Evolutionary conservation across 1,284 basidiomycete genomes (phyloP).

Genomic region (Marasmius tenuissimus): DNA sequence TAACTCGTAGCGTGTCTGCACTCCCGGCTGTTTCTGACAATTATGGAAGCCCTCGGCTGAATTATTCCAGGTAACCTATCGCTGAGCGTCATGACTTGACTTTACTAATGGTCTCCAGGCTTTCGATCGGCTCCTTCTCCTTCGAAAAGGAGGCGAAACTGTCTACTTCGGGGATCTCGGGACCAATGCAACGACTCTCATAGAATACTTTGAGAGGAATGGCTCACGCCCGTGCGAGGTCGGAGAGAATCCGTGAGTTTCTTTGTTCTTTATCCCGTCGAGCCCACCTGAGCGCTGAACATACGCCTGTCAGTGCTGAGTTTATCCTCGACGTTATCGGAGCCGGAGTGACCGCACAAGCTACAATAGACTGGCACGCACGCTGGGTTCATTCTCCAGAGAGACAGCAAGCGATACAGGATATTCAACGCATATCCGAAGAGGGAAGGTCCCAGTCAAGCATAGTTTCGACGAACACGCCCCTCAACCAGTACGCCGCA

Average conservation of each 20-base stretch:
- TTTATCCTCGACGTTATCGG: conserved; percentile 73
- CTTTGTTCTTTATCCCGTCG: background rate
- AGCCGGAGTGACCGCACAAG: conserved; percentile 55
- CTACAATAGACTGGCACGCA: conserved; percentile 45
- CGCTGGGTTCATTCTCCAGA: conserved; percentile 45
- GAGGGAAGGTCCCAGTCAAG: conserved; percentile 35
- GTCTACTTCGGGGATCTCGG: conserved; percentile 82
- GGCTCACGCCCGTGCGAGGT: conserved; percentile 49
- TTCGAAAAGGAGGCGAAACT: conserved; percentile 72
- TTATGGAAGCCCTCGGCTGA: conserved; percentile 73
- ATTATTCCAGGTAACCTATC: conserved; percentile 52
- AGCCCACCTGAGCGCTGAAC: background rate
- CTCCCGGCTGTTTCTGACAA: background rate
- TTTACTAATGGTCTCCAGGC: no score
- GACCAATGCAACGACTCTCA: conserved; percentile 49
- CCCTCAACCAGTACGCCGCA: conserved; percentile 42
- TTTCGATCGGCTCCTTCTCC: conserved; percentile 63
- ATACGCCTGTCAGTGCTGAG: conserved; percentile 47
- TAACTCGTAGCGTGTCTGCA: background rate
- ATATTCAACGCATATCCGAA: conserved; percentile 38
- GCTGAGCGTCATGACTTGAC: no score
- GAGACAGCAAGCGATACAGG: conserved; percentile 25
- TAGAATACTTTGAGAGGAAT: conserved; percentile 69
- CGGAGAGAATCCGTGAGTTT: conserved; percentile 48
- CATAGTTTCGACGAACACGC: conserved; percentile 34